These are phyloP conservation scores for Cryptosporidium parvum DNA, from an alignment of 169 alveolate species.

Conservation along the genomic window DNA sequence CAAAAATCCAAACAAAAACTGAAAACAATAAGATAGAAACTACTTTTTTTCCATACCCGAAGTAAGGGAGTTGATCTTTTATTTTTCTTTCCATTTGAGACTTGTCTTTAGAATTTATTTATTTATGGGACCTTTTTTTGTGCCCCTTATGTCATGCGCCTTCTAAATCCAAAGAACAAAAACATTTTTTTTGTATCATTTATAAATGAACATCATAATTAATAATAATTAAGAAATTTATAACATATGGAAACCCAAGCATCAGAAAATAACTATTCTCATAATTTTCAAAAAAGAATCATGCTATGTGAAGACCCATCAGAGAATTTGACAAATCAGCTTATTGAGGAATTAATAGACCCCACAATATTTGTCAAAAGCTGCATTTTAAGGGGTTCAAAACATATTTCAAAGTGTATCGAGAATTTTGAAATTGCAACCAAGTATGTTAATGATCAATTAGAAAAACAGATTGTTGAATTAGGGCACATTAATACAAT, in stretches of 20 bases:
- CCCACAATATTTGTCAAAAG: constrained; percentile 62
- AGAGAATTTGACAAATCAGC: constrained; percentile 28
- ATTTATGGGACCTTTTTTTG: constrained; percentile 8
- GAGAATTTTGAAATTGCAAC: constrained; percentile 40
- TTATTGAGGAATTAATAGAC: constrained; percentile 55
- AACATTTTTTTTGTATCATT: not conserved
- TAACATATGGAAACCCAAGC: not conserved
- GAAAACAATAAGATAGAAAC: not conserved
- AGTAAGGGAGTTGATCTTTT: constrained; percentile 25
- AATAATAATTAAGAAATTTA: not conserved
- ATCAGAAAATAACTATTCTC: not conserved
- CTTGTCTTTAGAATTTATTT: not conserved
- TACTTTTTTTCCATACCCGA: constrained; percentile 58
- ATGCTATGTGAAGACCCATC: not conserved
- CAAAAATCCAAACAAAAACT: constrained; percentile 20
- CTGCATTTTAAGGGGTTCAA: constrained; percentile 50
- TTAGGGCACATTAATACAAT: constrained; percentile 39
- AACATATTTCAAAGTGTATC: constrained; percentile 38
- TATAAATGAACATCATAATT: not conserved
- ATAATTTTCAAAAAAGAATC: not conserved
- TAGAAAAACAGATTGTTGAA: constrained; percentile 22
- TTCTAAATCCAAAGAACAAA: not conserved
- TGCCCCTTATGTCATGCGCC: constrained; percentile 32
- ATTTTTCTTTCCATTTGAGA: not conserved
- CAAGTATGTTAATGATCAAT: constrained; percentile 32